Conservation (phyloP, 2,329 filamentous ascomycete genomes). For the Aphanoascus verrucosus region DNA sequence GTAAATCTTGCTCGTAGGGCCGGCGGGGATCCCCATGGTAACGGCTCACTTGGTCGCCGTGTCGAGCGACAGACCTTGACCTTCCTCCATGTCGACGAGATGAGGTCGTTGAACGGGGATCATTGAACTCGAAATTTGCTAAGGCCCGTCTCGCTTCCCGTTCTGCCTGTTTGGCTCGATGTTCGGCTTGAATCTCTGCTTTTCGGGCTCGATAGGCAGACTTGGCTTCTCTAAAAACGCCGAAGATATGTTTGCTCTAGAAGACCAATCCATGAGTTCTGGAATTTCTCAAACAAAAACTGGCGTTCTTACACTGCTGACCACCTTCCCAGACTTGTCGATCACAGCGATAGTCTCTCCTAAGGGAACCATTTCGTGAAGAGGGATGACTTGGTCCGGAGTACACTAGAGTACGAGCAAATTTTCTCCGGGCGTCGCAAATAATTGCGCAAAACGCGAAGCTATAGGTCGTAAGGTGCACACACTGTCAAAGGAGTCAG, state of each 20-base stretch:
- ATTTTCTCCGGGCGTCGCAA: too few relatives aligned
- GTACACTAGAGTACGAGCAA: too few relatives aligned
- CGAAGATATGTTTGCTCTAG: constrained; percentile 79
- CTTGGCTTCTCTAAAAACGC: constrained; percentile 85
- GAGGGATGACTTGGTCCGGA: neutral
- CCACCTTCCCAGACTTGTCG: constrained; percentile 82
- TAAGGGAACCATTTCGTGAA: constrained; percentile 26
- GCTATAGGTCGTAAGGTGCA: too few relatives aligned
- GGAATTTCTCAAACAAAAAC: constrained; percentile 16
- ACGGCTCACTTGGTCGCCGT: constrained; percentile 23
- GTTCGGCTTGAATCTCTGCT: constrained; percentile 63
- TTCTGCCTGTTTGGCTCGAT: constrained; percentile 49
- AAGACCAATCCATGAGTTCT: constrained; percentile 4
- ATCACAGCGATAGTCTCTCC: constrained; percentile 77
- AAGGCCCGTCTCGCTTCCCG: constrained; percentile 50
- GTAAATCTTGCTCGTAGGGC: constrained; percentile 25
- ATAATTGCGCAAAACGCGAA: too few relatives aligned
- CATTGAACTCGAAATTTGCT: constrained; percentile 41
- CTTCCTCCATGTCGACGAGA: constrained; percentile 31
- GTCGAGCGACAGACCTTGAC: constrained; percentile 26
- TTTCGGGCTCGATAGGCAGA: constrained; percentile 81
- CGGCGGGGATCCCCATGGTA: constrained; percentile 17
- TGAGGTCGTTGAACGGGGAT: constrained; percentile 36
- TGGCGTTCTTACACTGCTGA: constrained; percentile 59
- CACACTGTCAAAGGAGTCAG: too few relatives aligned